Evolutionary conservation across 2,329 filamentous ascomycete species (phyloP).

Genomic region (Leptographium flavum): DNA sequence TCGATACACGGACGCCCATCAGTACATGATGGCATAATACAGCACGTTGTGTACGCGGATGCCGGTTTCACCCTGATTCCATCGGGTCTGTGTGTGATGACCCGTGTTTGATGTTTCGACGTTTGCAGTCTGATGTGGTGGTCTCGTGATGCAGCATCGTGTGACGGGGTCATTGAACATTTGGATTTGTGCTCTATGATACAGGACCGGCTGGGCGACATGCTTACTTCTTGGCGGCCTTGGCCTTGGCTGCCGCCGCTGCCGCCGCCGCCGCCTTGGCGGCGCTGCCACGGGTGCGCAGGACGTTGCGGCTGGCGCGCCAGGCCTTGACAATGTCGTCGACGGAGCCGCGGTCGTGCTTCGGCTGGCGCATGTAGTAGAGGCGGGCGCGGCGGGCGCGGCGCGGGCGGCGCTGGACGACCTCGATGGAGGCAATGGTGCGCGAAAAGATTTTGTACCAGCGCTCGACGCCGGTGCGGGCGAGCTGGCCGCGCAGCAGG

Average conservation of each 20-base stretch:
- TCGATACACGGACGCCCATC: too few species aligned
- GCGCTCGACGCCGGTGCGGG: conserved; percentile 84
- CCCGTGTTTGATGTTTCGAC: too few species aligned
- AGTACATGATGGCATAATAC: not conserved
- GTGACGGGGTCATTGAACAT: too few species aligned
- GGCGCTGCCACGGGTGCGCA: conserved; percentile 15
- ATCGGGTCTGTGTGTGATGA: too few species aligned
- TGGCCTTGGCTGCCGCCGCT: not conserved
- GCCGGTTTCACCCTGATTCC: too few species aligned
- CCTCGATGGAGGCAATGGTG: conserved; percentile 78
- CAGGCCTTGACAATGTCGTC: conserved; percentile 62
- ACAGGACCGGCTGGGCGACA: not conserved
- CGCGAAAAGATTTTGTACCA: conserved; percentile 94
- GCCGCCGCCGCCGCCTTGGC: conserved; percentile 7
- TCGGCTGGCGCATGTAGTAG: conserved; percentile 80
- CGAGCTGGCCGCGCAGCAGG: conserved; percentile 72
- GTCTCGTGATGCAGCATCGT: too few species aligned
- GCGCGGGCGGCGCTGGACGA: conserved; percentile 77
- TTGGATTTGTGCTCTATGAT: too few species aligned
- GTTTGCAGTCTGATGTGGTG: too few species aligned
- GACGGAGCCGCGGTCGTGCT: conserved; percentile 77
- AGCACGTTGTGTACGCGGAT: not conserved
- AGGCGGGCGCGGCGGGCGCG: conserved; percentile 74
- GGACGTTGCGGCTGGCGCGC: conserved; percentile 25
- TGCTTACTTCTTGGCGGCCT: not conserved